A percentile compares a stretch with the other conserved stretches of the same genome.
phyloP scores from a whole-genome alignment of 257 asterid species.

The Paulownia fortunei region DNA sequence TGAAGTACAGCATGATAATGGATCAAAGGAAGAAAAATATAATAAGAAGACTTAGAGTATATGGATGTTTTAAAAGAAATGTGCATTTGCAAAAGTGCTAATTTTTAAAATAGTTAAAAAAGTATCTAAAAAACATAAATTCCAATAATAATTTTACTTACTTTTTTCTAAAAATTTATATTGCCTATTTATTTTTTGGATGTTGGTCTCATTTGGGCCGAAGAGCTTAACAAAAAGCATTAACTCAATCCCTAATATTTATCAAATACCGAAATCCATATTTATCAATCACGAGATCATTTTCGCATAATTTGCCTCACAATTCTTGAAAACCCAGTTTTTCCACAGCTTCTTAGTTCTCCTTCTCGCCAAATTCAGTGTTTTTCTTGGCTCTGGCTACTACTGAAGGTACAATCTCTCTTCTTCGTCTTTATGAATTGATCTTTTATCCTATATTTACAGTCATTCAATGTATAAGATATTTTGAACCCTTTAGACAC shows the following conservation, averaged over 20 bases:
- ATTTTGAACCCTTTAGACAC: slow-evolving; percentile 12
- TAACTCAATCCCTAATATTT: slow-evolving; percentile 32
- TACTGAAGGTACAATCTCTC: slow-evolving; percentile 8
- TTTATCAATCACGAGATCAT: neutral
- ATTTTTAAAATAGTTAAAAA: too few species aligned
- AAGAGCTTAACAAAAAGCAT: too few species aligned
- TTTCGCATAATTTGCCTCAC: slow-evolving; percentile 28
- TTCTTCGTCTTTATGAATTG: slow-evolving; percentile 19
- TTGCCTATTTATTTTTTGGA: too few species aligned
- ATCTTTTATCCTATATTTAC: neutral
- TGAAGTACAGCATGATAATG: too few species aligned
- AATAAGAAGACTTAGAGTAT: too few species aligned
- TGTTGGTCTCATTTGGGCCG: too few species aligned
- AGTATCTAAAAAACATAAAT: too few species aligned
- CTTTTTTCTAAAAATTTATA: too few species aligned
- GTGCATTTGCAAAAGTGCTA: too few species aligned
- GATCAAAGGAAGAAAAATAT: too few species aligned
- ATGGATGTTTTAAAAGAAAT: too few species aligned
- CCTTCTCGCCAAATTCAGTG: slow-evolving; percentile 12
- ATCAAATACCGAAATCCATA: slow-evolving; percentile 2
- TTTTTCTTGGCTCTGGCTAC: neutral
- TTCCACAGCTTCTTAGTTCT: slow-evolving; percentile 1
- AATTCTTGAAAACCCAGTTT: slow-evolving; percentile 12
- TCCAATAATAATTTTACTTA: too few species aligned
- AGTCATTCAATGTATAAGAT: slow-evolving; percentile 4